phyloP scores from a whole-genome alignment of 805 yeast species.

The Blastobotrys mokoenaii region DNA sequence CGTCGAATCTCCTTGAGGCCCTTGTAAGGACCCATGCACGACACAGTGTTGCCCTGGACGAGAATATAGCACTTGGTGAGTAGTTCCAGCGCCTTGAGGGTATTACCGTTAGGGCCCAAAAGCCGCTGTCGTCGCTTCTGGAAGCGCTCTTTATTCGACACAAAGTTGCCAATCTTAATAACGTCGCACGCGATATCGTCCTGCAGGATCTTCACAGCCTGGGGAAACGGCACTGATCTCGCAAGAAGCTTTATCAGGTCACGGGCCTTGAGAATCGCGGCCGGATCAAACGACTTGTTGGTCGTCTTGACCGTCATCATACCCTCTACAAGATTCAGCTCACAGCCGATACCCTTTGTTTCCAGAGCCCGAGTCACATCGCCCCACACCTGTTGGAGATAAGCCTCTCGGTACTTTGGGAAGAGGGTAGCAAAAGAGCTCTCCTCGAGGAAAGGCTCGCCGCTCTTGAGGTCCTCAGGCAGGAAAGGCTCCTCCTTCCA shows the following conservation, averaged over 20 bases:
- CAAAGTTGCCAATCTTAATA: conserved; percentile 85
- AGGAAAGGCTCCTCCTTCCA: conserved; percentile 86
- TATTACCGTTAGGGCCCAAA: conserved; percentile 95
- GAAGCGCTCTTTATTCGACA: conserved; percentile 85
- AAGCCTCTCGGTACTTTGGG: conserved; percentile 93
- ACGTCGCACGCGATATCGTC: conserved; percentile 95
- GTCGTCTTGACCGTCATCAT: conserved; percentile 96
- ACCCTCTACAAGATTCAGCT: conserved; percentile 86
- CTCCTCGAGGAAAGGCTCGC: conserved; percentile 89
- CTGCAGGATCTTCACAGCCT: conserved; percentile 82
- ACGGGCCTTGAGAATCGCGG: conserved; percentile 85
- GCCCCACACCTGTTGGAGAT: conserved; percentile 83
- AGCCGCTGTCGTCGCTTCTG: conserved; percentile 92
- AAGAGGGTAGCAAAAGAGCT: conserved; percentile 89
- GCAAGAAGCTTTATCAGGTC: conserved; percentile 90
- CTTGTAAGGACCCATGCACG: conserved; percentile 93
- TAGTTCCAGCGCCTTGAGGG: conserved; percentile 88
- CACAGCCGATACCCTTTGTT: conserved; percentile 65
- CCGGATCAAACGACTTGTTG: conserved; percentile 91
- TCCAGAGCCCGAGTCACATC: conserved; percentile 81
- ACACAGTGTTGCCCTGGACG: conserved; percentile 95
- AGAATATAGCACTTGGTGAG: conserved; percentile 91
- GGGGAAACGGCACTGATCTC: conserved; percentile 94
- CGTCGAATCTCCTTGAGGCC: conserved; percentile 89
- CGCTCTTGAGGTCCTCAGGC: conserved; percentile 81